A percentile compares a stretch with the other conserved stretches of the same genome.
phyloP scores from a whole-genome alignment of 225 moss, liverwort and hornwort species.

The Pleurozium schreberi region DNA sequence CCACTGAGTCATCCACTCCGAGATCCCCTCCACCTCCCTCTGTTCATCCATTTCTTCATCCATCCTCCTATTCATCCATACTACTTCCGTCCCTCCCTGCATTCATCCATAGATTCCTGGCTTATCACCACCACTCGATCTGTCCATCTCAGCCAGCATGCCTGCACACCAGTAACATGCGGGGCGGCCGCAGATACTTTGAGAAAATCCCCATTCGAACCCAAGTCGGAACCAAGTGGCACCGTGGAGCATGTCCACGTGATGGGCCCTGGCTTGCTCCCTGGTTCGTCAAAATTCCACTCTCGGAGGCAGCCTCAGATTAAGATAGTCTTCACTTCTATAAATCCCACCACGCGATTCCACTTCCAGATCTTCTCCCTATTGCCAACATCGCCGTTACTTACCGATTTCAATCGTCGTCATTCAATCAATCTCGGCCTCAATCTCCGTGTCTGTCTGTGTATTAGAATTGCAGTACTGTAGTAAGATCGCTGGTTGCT shows the following conservation, averaged over 20 bases:
- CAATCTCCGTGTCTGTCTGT: neutral
- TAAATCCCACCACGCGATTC: neutral
- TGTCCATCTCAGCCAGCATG: neutral
- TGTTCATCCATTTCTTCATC: neutral
- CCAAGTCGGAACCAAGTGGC: neutral
- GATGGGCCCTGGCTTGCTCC: neutral
- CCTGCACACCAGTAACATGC: neutral
- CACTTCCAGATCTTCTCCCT: neutral
- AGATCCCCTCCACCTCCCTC: accelerated
- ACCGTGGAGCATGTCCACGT: neutral
- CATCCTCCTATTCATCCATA: no score
- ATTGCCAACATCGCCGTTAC: no score
- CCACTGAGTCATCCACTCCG: neutral
- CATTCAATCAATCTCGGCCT: neutral
- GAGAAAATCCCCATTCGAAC: neutral
- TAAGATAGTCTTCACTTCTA: neutral
- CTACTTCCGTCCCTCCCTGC: no score
- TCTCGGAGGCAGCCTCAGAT: neutral
- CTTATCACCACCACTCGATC: neutral
- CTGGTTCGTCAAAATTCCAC: neutral
- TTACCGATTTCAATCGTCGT: no score
- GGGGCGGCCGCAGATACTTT: neutral
- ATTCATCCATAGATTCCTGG: neutral
- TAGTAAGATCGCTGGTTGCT: no score
- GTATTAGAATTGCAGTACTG: neutral